Percentiles rank a stretch among this genome's conserved stretches.
These are phyloP conservation scores for Populus tomentosa DNA, from an alignment of 441 rosid species.

Conservation along the genomic window DNA sequence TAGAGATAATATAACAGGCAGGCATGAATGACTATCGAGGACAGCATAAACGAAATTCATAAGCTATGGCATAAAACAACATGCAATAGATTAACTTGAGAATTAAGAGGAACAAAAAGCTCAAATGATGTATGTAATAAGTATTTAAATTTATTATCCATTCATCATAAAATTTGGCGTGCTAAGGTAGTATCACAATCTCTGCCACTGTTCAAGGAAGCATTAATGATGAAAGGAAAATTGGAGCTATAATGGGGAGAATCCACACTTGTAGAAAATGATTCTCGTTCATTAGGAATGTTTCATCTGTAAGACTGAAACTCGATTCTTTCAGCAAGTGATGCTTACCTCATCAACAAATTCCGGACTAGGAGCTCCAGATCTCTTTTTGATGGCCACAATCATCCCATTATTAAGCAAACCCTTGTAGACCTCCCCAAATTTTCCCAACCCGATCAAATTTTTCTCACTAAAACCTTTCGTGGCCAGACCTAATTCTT, in stretches of 20 bases:
- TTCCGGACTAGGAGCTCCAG: constrained; percentile 38
- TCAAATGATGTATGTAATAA: neutral
- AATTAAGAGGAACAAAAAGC: neutral
- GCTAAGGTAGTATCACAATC: neutral
- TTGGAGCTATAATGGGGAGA: neutral
- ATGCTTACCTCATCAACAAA: constrained; percentile 51
- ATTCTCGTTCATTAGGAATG: neutral
- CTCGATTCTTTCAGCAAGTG: neutral
- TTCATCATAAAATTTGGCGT: neutral
- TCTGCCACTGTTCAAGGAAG: constrained; percentile 2
- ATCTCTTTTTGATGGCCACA: constrained; percentile 52
- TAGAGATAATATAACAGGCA: constrained; percentile 5
- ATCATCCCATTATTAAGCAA: constrained; percentile 52
- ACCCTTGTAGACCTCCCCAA: constrained; percentile 56
- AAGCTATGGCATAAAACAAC: neutral
- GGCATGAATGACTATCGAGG: constrained; percentile 4
- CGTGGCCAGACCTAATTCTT: constrained; percentile 57
- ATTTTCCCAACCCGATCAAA: constrained; percentile 57
- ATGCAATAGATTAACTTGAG: neutral
- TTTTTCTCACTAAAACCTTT: constrained; percentile 41
- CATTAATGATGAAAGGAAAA: neutral
- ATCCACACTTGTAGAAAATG: neutral
- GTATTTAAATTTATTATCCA: constrained; percentile 3
- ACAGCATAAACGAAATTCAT: neutral
- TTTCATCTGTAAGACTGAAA: neutral